Base-by-base conservation (phyloP, 1,284 basidiomycete genomes). In the Agroathelia rolfsii region DNA sequence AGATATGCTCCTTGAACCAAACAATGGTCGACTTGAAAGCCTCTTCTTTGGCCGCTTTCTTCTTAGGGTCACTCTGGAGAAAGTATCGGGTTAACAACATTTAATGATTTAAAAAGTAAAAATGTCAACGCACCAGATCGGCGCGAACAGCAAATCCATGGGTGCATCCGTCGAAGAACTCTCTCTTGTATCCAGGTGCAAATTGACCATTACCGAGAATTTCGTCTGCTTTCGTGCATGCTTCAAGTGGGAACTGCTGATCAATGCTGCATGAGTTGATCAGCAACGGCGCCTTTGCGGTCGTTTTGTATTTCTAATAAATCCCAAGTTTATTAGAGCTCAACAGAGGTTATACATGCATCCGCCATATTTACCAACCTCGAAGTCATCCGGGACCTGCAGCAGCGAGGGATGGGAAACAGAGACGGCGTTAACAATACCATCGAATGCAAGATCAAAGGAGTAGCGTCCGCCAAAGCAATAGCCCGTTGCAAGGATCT, bases 71-170 rank as follows among this genome's bases (percentile, higher is more conserved):
- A 24, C 24, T 36, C 35, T 36, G 18, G 6, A 22, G 9, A 5
- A n/a, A n/a, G n/a, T n/a, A n/a, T n/a, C n/a, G n/a, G n/a, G n/a
- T n/a, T n/a, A n/a, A n/a, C n/a, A n/a, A n/a, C n/a, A n/a, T n/a
- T n/a, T n/a, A n/a, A n/a, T n/a, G n/a, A n/a, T n/a, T n/a, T n/a
- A n/a, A n/a, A n/a, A n/a, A n/a, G n/a, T n/a, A n/a, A n/a, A n/a
- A n/a, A n/a, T n/a, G n/a, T n/a, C n/a, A n/a, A n/a, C n/a, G n/a
- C n/a, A 49, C 48, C 38, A 67, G 24, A 50, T 72, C 68, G 23
- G 75, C 74, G 28, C 69, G 53, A 15, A 71, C 67, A 6, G 75
- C 66, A 48, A 80, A 82, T 0, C 78, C 78, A 47, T 82, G 78
- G 0, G 55, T 60, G 37, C 68, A 72, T 4, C 71, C 70, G 1